Evolutionary conservation across 768 basidiomycete genomes (phyloP), one percentile per base, ranked within the genome.

Genomic region (Tulasnella sp.): DNA sequence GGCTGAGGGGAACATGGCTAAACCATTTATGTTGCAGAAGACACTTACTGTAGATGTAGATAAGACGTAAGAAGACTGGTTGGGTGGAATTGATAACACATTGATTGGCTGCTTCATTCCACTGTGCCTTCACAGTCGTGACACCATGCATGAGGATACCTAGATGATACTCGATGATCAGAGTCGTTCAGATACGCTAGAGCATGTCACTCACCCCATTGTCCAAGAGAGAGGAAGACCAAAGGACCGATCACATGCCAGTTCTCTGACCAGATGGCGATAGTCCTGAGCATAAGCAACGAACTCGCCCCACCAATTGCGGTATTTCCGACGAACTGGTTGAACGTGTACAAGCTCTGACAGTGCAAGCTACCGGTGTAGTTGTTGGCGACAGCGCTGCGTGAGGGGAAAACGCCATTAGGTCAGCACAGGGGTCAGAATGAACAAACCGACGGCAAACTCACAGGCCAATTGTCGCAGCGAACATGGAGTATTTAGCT

Each of bases 251-350:
- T 65, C 54, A 83, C 67, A 58, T 69, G 76, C 56, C 67, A 66
- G 44, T 73, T 73, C 45, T 77, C 72, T 5, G 72, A 72, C 79
- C 79, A 83, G 28, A 83, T 72, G n/a, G 80, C 81, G 64, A 82
- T 75, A 2, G 72, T 72, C 55, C 2, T 42, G 7, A 44, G 43
- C 56, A 57, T 57, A 40, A 57, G 56, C 19, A 57, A 45, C 9
- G 56, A 55, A 12, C 55, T 55, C 6, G 56, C 56, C 7, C 42
- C 31, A 27, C 56, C 56, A 24, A 57, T 56, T 25, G 56, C 55
- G 13, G 52, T 47, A 32, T 56, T 56, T 22, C 56, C 56, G 34
- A 53, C 44, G 29, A 57, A 56, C 62, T 73, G 69, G 56, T 71
- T 72, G 59, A 71, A 73, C 19, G 68, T 66, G 61, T 73, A 73